Evolutionary conservation across 106 monocot species (phyloP), one percentile per base, ranked within the genome.

Genomic region (Ottelia alismoides): DNA sequence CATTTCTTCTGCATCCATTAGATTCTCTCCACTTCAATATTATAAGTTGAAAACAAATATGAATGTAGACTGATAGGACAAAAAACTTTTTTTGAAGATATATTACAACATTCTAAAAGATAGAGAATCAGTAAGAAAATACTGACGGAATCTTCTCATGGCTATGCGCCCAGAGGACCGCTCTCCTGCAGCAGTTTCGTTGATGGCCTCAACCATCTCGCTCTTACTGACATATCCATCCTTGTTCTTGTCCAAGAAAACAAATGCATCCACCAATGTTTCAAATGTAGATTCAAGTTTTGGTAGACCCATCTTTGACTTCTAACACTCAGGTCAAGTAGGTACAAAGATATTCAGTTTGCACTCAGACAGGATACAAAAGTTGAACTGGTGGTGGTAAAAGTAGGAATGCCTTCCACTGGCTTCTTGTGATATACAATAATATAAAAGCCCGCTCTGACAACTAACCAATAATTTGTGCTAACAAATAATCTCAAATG

Each of bases 161-260:
- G 75, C 78, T 25, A 87, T 81, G 47, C 71, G 70, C 24, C 78
- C 82, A 20, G 87, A 82, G 50, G 78, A 81, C 17, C 76, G 71
- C 52, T 78, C 77, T 16, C 71, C 71, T 2, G 60, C 21, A 56
- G 23, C 72, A 11, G 78, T 78, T 48, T 82, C 87, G 21, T 78
- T 78, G 56, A 87, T 75, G 20, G 78, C 72, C 31, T 78, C 60
- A 14, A 87, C 65, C 78, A 87, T 82, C 60, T 87, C 87, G 23
- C 18, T 72, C 66, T 72, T 87, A 56, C 72, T 82, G 11, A 88
- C 79, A 70, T 88, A 83, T 20, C 88, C 88, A 65, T 88, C 88
- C 61, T 71, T 83, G 45, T 88, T 88, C 63, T 83, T 74, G 70
- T 88, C 88, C 76, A 88, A 68, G 59, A 88, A 88, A 31, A 88